These are phyloP conservation scores for Primulina eburnea DNA, from an alignment of 257 asterid genomes.

Conservation along the genomic window DNA sequence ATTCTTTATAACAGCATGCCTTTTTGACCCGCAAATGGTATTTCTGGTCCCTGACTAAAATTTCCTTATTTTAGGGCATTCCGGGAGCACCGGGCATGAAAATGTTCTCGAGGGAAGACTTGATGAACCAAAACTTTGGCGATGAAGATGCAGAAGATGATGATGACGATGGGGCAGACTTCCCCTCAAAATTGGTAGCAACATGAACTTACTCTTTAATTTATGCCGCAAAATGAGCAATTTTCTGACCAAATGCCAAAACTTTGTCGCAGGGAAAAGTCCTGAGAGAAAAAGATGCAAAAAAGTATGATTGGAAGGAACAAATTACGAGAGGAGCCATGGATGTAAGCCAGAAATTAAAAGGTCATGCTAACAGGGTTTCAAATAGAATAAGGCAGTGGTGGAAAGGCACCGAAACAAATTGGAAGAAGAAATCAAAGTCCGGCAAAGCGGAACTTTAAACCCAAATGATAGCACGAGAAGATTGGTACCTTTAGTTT, in stretches of 20 bases:
- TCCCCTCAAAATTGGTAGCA: conserved; percentile 68
- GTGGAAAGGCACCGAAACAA: conserved; percentile 59
- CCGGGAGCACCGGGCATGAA: conserved; percentile 97
- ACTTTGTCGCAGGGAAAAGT: conserved; percentile 55
- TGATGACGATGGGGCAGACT: conserved; percentile 54
- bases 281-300: conserved; percentile 44
- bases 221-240: too few relatives aligned
- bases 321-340: conserved; percentile 39
- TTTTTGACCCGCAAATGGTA: neutral
- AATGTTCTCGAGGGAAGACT: conserved; percentile 92
- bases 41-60: neutral
- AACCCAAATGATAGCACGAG: conserved; percentile 10
- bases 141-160: conserved; percentile 68
- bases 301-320: conserved; percentile 64
- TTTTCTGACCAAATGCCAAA: conserved; percentile 8
- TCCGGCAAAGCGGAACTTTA: conserved; percentile 58
- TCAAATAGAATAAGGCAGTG: conserved; percentile 50
- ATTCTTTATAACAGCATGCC: conserved; percentile 2
- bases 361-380: conserved; percentile 43
- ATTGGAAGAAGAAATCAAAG: conserved; percentile 38
- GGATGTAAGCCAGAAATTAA: conserved; percentile 53
- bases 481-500: neutral
- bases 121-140: conserved; percentile 78
- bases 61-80: conserved; percentile 55
- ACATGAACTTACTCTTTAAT: conserved; percentile 6